Percentiles rank a stretch among this genome's conserved stretches.
phyloP scores from a whole-genome alignment of 139 green algal genomes.

The Klebsormidium nitens region DNA sequence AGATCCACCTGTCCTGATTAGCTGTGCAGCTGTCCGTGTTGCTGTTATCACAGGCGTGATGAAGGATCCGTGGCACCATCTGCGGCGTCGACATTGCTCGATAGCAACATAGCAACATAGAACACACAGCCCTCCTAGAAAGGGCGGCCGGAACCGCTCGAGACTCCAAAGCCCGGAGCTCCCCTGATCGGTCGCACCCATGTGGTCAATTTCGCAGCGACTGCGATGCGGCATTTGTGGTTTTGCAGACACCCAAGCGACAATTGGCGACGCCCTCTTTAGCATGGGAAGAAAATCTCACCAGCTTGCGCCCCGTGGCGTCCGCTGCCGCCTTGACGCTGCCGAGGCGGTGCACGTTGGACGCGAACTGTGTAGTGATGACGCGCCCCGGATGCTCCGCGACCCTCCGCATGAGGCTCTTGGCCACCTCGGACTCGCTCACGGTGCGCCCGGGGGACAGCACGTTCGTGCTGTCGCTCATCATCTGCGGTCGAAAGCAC shows the following conservation, averaged over 20 bases:
- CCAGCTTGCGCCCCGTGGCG: conserved; percentile 61
- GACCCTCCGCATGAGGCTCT: conserved; percentile 63
- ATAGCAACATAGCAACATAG: too few relatives aligned
- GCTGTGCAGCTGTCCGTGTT: too few relatives aligned
- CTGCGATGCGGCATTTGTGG: neutral
- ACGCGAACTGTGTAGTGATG: conserved; percentile 89
- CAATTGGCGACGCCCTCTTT: neutral
- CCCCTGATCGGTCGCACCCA: too few relatives aligned
- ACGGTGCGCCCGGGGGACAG: conserved; percentile 81
- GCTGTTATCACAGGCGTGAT: too few relatives aligned
- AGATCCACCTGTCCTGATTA: too few relatives aligned
- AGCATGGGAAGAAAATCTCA: conserved; percentile 7
- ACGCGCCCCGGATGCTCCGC: conserved; percentile 70
- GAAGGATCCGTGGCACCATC: too few relatives aligned
- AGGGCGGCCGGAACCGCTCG: too few relatives aligned
- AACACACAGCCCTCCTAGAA: too few relatives aligned
- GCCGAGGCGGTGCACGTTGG: conserved; percentile 83
- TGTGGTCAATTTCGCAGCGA: too few relatives aligned
- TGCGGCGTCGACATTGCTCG: too few relatives aligned
- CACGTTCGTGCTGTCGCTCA: conserved; percentile 97
- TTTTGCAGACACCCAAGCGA: too few relatives aligned
- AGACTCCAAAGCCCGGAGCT: too few relatives aligned
- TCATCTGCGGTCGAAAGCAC: conserved; percentile 73
- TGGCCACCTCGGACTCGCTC: conserved; percentile 69
- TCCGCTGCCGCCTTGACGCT: conserved; percentile 91